Evolutionary conservation across 345 rosid species (phyloP), one percentile per base, ranked within the genome.

Genomic region (Cardamine occulta): DNA sequence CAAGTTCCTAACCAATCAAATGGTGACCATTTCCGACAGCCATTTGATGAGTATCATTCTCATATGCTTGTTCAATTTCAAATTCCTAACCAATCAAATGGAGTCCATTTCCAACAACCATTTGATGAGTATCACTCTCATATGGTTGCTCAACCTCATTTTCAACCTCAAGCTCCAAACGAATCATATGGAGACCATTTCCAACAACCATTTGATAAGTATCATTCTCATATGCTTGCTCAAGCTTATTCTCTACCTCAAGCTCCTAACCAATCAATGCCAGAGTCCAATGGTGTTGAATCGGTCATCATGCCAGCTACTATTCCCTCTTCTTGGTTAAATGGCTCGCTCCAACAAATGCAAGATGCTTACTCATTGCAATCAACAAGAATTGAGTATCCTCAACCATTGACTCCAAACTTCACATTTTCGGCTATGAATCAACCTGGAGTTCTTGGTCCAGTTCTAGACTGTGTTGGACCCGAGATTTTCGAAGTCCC

Each of bases 341-440:
- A 80, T 56, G 87, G 85, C 24, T 83, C 80, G 1, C 37, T 45
- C 55, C 85, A 81, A 54, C 81, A 84, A 37, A 63, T 77, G 76
- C 79, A 82, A 59, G 79, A 62, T 79, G 85, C 88, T 32, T 84
- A 82, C 75, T 87, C 90, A 2, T 37, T 82, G 70, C 75, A 82
- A 56, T 85, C 95, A 31, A 85, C 90, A 1, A 82, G 88, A 66
- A 14, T 68, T 60, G 88, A 85, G 32, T 89, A 82, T 85, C 86
- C 91, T 72, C 88, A 90, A 31, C 88, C 85, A 13, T 18, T 83
- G 52, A 77, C 86, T 10, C 88, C 95, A 40, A 84, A 83, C 68
- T 87, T 87, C 45, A 57, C 85, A n/a, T 93, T 88, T 77, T 84
- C 96, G 17, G 85, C 90, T 5, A 58, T 83, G 81, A 58, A 72